Evolutionary conservation across 208 protist genomes (phyloP), one percentile per base, ranked within the genome.

Genomic region (Leishmania aethiopica): DNA sequence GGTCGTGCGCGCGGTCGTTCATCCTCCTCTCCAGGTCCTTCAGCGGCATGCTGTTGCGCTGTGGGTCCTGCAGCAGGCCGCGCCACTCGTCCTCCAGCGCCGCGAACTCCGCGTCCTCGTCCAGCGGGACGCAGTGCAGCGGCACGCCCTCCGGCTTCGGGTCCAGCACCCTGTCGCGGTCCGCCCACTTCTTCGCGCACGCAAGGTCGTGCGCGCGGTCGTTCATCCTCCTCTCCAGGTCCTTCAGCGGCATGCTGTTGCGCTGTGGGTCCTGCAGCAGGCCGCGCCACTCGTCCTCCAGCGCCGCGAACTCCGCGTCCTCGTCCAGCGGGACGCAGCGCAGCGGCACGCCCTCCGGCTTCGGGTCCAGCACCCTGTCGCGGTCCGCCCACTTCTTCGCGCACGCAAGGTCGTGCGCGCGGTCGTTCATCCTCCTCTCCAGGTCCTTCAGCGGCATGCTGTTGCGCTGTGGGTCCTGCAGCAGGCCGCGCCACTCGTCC

Each of bases 291-390:
- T 87, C 75, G 22, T 84, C 51, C 78, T 86, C 88, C 53, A 88
- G 67, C 57, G 40, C 71, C 2, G 40, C 3, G 77, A 93, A 94
- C 67, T 78, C 79, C 37, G 67, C 40, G 69, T 90, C 86, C 15
- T 85, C 77, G 62, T 92, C 88, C 57, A 92, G 83, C 35, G 62
- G 47, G 19, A 92, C 77, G 42, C 81, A 57, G 57, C 60, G 75
- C 71, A 92, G 79, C 28, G 83, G 83, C 51, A 93, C 94, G 67
- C 88, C 88, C 71, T 91, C 88, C 25, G 87, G 88, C 72, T 85
- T 75, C 53, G 72, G 71, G 55, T 88, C 86, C 32, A 93, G 81
- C 69, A 90, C 79, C 0, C 78, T 35, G 10, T 84, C 72, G 80
- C 91, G 91, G 66, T 88, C 78, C 32, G 49, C 59, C 77, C 80